Conservation (phyloP, 129 eudicot genomes). For the Ambrosia trifida region DNA sequence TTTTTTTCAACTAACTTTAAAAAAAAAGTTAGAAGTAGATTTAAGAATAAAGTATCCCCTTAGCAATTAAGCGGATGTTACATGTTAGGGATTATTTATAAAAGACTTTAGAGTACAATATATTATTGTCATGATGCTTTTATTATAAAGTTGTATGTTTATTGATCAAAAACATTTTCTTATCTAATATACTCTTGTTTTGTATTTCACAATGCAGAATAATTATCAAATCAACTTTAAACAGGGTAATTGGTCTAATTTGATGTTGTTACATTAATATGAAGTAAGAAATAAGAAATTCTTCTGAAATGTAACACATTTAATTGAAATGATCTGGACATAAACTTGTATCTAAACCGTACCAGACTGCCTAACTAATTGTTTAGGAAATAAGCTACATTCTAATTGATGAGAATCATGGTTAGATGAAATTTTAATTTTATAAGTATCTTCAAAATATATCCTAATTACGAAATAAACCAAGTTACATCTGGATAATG, state of each 20-base stretch:
- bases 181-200: neutral
- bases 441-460: neutral
- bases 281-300: neutral
- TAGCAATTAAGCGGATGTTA: neutral
- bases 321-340: neutral
- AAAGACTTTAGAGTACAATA: neutral
- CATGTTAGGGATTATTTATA: neutral
- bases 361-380: slow-evolving; percentile 18
- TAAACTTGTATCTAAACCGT: slow-evolving; percentile 3
- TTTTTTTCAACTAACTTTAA: neutral
- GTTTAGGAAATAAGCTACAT: slow-evolving; percentile 2
- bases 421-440: neutral
- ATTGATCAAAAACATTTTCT: no score
- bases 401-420: neutral
- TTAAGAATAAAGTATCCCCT: neutral
- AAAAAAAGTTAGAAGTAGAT: neutral
- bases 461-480: no score
- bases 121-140: no score
- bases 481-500: no score
- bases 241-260: neutral
- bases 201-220: neutral
- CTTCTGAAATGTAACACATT: neutral
- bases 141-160: no score
- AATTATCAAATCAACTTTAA: neutral
- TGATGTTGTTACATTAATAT: neutral